Base-by-base conservation (phyloP, 176 grass and related monocot genomes). In the Eragrostis curvula region DNA sequence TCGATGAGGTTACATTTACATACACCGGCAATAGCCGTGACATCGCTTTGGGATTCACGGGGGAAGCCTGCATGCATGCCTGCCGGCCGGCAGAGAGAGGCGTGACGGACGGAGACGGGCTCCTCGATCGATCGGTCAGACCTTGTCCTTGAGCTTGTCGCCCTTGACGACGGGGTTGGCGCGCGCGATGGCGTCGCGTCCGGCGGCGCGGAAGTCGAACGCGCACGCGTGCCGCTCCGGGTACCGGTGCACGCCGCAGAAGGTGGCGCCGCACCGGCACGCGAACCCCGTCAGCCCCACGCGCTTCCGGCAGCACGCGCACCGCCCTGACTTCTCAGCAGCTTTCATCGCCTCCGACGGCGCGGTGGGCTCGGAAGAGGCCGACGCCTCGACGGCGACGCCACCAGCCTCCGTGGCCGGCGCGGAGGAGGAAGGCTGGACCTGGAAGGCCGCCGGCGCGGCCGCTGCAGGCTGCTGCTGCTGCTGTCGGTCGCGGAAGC, bases 131-230 rank as follows among this genome's bases (percentile, higher is more conserved):
- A n/a, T n/a, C n/a, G n/a, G n/a, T 68, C 77, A 86, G 77, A 68
- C 27, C 77, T 81, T 87, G 40, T 81, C 78, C 61, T 81, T 80
- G 70, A 87, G 85, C 85, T 87, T 87, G 28, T 75, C 85, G 60
- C 69, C 78, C 62, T 81, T 81, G 70, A 87, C 40, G 77, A 86
- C 50, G 60, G 78, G 85, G 78, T 87, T 87, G 85, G 85, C 85
- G 61, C 61, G 70, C 28, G 78, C 70, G 85, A 81, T 87, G 85
- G 85, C 78, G 70, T 75, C 78, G 62, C 85, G 78, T 39, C 78
- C 85, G 51, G 78, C 85, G 62, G 85, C 79, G n/a, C 74, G 59
- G 79, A 82, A 87, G 72, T 87, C 79, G 85, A 87, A 87, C 52
- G 43, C 51, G 85, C 85, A 87, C 15, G 71, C 85, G 79, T 87